phyloP scores from a whole-genome alignment of 495 filamentous ascomycete species.

The Penicillium dipodomyicola region DNA sequence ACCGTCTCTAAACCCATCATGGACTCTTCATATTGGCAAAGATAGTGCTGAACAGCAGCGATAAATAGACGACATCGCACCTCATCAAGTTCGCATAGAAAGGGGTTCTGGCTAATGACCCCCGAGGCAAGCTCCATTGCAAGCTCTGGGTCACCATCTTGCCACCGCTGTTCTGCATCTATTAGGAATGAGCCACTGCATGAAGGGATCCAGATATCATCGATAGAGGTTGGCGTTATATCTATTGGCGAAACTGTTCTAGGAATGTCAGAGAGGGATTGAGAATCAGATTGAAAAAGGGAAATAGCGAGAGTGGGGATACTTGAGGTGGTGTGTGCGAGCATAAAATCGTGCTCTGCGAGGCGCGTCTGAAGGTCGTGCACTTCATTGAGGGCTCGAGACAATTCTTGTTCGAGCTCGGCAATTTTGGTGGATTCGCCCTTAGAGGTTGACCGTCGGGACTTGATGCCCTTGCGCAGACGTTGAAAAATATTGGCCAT shows the following conservation, averaged over 20 bases:
- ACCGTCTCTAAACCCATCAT: slow-evolving; percentile 9
- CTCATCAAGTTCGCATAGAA: slow-evolving; percentile 8
- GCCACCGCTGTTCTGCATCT: slow-evolving; percentile 20
- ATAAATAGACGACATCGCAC: slow-evolving; percentile 17
- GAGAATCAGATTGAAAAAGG: background rate
- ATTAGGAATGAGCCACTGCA: slow-evolving; percentile 1
- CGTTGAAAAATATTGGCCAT: background rate
- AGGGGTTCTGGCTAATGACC: slow-evolving; percentile 8
- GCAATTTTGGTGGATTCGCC: background rate
- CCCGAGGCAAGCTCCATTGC: slow-evolving; percentile 11
- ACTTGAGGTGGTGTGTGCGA: background rate
- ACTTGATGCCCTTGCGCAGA: background rate
- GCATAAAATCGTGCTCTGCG: slow-evolving; percentile 13
- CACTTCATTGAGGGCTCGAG: slow-evolving; percentile 8
- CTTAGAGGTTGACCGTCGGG: background rate
- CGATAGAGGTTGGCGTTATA: slow-evolving; percentile 12
- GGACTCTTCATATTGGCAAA: slow-evolving; percentile 14
- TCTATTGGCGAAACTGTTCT: background rate
- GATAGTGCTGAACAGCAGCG: slow-evolving; percentile 15
- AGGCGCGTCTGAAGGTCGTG: slow-evolving; percentile 10
- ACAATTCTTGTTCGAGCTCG: slow-evolving; percentile 11
- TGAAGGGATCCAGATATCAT: slow-evolving; percentile 22
- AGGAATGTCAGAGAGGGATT: background rate
- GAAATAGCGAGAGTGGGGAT: background rate
- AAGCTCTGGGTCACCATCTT: slow-evolving; percentile 8